These are phyloP conservation scores for Tetrahymena thermophila DNA, from an alignment of 73 alveolate species.

Conservation along the genomic window DNA sequence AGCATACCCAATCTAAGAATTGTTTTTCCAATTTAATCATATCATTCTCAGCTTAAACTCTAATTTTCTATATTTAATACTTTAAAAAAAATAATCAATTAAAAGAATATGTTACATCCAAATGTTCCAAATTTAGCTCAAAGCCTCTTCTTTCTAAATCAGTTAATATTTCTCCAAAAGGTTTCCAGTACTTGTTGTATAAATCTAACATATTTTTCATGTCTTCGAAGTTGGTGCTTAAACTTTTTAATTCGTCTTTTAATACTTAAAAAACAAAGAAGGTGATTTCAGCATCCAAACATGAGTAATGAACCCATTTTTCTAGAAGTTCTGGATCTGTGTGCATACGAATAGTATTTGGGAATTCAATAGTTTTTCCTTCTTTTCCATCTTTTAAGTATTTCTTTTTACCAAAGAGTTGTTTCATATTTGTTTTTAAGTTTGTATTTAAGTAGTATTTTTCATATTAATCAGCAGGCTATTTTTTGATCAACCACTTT, in stretches of 20 bases:
- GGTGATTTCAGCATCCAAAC: constrained; percentile 85
- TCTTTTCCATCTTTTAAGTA: constrained; percentile 53
- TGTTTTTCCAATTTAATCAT: constrained; percentile 40
- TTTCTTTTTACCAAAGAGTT: constrained; percentile 56
- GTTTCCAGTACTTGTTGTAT: constrained; percentile 74
- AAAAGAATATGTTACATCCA: neutral
- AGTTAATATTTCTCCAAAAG: constrained; percentile 79
- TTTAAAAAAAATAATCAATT: neutral
- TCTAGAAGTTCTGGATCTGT: constrained; percentile 45
- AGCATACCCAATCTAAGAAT: constrained; percentile 64
- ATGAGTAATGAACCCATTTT: constrained; percentile 75
- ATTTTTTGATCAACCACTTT: constrained; percentile 10
- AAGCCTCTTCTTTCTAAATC: constrained; percentile 86
- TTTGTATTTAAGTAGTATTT: constrained; percentile 11
- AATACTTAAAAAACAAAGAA: constrained; percentile 10
- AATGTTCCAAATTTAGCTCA: constrained; percentile 57
- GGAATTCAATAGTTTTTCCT: constrained; percentile 64
- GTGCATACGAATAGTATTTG: constrained; percentile 76
- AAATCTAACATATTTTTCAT: constrained; percentile 53
- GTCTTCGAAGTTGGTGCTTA: neutral
- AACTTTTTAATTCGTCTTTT: neutral
- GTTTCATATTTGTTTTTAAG: constrained; percentile 56
- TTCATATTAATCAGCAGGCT: constrained; percentile 8
- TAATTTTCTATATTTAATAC: constrained; percentile 4
- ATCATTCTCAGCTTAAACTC: constrained; percentile 66